Evolutionary conservation across 2,329 filamentous ascomycete genomes (phyloP).

Genomic region (Botrytis fragariae): DNA sequence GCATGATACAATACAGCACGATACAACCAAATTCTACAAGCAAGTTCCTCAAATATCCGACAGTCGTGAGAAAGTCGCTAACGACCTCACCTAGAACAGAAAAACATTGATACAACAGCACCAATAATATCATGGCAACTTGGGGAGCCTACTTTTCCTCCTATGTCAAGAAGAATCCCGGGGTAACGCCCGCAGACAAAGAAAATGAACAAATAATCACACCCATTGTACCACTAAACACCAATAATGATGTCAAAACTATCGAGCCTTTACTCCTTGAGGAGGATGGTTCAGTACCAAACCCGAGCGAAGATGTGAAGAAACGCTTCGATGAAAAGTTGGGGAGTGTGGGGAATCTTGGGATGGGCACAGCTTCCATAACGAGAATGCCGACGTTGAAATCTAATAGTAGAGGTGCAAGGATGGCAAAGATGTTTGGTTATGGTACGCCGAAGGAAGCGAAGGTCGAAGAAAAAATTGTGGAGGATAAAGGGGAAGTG

Average conservation of each 20-base stretch:
- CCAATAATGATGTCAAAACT: background rate
- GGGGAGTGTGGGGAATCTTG: slow-evolving; percentile 13
- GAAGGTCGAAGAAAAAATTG: slow-evolving; percentile 3
- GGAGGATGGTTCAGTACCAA: background rate
- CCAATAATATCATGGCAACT: slow-evolving; percentile 24
- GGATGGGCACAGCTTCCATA: slow-evolving; percentile 7
- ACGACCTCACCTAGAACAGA: background rate
- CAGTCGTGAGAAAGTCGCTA: background rate
- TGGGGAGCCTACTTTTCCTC: slow-evolving; percentile 29
- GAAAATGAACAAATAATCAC: background rate
- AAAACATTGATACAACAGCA: background rate
- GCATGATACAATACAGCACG: no score
- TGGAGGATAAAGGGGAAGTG: background rate
- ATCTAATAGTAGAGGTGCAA: slow-evolving; percentile 24
- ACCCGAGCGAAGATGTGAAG: background rate
- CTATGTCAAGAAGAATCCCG: slow-evolving; percentile 27
- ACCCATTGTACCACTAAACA: background rate
- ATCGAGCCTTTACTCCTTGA: background rate
- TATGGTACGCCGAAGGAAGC: slow-evolving; percentile 20
- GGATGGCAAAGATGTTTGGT: slow-evolving; percentile 30
- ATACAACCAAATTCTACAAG: background rate
- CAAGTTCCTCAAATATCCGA: background rate
- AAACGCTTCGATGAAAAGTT: slow-evolving; percentile 13
- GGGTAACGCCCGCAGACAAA: background rate
- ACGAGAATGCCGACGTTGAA: slow-evolving; percentile 14